phyloP scores from a whole-genome alignment of 2,329 filamentous ascomycete species.

The Aspergillus uvarum region DNA sequence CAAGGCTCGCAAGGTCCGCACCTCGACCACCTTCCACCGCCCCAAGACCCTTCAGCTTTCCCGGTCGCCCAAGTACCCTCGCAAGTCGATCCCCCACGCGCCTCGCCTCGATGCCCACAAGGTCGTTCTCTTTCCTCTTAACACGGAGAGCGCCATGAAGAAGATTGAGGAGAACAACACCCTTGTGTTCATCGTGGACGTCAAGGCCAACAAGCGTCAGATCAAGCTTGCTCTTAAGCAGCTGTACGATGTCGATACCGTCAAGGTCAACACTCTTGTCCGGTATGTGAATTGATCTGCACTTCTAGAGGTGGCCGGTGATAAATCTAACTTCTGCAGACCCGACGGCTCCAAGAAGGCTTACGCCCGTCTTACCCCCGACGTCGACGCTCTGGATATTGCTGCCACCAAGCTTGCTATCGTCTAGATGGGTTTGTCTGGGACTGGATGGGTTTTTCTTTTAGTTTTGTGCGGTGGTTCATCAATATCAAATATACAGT shows the following conservation, averaged over 20 bases:
- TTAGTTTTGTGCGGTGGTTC: constrained; percentile 43
- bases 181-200: constrained; percentile 92
- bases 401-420: constrained; percentile 98
- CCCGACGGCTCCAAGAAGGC: constrained; percentile 99
- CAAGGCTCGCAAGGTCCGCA: constrained; percentile 91
- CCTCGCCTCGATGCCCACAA: constrained; percentile 96
- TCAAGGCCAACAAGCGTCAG: constrained; percentile 99
- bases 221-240: constrained; percentile 98
- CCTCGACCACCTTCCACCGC: constrained; percentile 92
- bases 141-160: constrained; percentile 99
- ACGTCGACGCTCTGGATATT: constrained; percentile 98
- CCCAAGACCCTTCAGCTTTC: constrained; percentile 95
- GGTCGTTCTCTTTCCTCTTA: constrained; percentile 95
- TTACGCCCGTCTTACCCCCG: constrained; percentile 88
- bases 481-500: constrained; percentile 37
- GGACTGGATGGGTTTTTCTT: constrained; percentile 45
- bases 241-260: constrained; percentile 95
- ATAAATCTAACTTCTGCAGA: constrained; percentile 46
- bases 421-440: constrained; percentile 66
- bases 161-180: constrained; percentile 99
- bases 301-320: neutral
- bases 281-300: constrained; percentile 57
- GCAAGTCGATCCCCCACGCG: constrained; percentile 87
- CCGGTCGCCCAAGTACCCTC: constrained; percentile 90
- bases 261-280: constrained; percentile 99